Evolutionary conservation across 2,329 filamentous ascomycete species (phyloP).

Genomic region (Penicillium fuscoglaucum): DNA sequence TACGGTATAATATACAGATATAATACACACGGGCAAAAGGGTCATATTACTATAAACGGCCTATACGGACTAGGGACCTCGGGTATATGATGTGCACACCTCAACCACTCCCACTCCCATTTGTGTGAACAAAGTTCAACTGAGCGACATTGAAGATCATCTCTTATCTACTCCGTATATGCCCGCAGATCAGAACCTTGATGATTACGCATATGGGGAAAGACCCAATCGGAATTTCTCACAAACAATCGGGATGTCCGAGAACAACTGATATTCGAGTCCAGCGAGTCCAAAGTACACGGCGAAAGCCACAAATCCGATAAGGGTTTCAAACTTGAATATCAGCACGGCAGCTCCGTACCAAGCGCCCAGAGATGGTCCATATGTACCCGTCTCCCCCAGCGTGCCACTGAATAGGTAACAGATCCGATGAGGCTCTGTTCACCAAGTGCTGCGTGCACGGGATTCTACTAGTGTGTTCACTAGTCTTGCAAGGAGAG

Average conservation of each 20-base stretch:
- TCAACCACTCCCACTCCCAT: background rate
- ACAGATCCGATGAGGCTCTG: conserved; percentile 8
- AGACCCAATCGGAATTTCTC: background rate
- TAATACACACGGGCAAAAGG: background rate
- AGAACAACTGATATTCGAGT: background rate
- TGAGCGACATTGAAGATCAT: background rate
- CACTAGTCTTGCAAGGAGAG: conserved; percentile 4
- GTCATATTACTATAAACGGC: background rate
- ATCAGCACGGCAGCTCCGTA: background rate
- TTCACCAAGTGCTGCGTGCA: conserved; percentile 9
- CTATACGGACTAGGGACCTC: background rate
- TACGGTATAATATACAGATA: background rate
- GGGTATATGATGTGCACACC: background rate
- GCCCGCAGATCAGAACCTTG: background rate
- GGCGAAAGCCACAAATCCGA: background rate
- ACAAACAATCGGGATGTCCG: background rate
- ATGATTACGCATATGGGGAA: background rate
- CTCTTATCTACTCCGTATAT: background rate
- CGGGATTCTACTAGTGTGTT: conserved; percentile 3
- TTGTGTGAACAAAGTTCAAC: background rate
- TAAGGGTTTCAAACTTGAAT: background rate
- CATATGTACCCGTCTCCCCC: background rate
- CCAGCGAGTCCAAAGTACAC: background rate
- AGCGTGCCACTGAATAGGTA: background rate
- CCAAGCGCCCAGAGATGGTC: no score